Evolutionary conservation across 345 rosid genomes (phyloP).

Genomic region (Eutrema japonicum): DNA sequence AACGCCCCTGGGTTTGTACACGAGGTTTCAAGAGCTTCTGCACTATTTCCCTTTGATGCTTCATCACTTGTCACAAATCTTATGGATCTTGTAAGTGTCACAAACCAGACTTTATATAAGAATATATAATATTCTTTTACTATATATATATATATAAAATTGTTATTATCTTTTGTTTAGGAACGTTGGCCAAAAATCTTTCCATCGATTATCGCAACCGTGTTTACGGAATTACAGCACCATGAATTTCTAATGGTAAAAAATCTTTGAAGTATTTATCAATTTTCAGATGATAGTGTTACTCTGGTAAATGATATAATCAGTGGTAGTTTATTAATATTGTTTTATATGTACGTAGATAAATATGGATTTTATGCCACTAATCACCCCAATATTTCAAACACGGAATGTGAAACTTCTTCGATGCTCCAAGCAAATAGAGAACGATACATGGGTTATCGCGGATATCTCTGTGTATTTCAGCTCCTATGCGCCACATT

Average conservation of each 20-base stretch:
- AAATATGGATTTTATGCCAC: conserved; percentile 55
- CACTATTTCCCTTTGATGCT: conserved; percentile 34
- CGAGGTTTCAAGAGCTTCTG: conserved; percentile 59
- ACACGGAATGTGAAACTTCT: conserved; percentile 55
- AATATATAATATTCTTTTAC: neutral
- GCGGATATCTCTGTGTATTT: conserved; percentile 59
- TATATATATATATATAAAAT: no score
- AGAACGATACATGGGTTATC: conserved; percentile 63
- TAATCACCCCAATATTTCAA: conserved; percentile 55
- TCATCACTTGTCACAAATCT: neutral
- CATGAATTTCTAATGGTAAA: neutral
- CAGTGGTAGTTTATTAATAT: neutral
- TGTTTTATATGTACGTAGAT: conserved; percentile 41
- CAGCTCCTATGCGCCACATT: conserved; percentile 38
- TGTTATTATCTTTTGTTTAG: conserved; percentile 36
- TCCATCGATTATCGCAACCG: conserved; percentile 48
- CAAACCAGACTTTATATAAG: neutral
- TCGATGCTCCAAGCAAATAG: conserved; percentile 59
- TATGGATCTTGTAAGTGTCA: conserved; percentile 9
- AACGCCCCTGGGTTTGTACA: conserved; percentile 45
- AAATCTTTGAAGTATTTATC: no score
- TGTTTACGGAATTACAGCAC: neutral
- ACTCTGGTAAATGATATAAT: neutral
- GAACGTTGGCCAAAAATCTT: conserved; percentile 60
- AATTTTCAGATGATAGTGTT: neutral